Conservation (phyloP, 805 yeast genomes). For the Candida takata region DNA sequence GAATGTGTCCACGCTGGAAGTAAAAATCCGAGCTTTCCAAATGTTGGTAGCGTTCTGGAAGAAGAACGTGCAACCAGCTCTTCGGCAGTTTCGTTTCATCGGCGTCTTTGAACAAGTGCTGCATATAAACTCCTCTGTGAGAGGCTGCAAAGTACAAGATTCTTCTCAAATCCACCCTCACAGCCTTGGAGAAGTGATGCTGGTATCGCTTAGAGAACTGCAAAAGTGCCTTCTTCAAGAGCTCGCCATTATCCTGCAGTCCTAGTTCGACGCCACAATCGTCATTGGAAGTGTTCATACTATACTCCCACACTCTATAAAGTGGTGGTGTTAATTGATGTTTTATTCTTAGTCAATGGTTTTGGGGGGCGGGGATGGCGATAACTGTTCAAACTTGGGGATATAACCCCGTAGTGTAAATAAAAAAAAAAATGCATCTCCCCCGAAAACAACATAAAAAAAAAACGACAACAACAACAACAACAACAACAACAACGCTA, state of each 20-base stretch:
- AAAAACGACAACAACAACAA: too few relatives aligned
- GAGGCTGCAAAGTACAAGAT: constrained; percentile 39
- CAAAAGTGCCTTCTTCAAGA: constrained; percentile 28
- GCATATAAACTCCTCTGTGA: constrained; percentile 32
- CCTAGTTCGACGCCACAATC: too few relatives aligned
- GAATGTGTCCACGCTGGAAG: constrained; percentile 9
- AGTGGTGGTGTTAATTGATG: too few relatives aligned
- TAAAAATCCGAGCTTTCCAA: constrained; percentile 17
- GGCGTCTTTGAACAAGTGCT: constrained; percentile 31
- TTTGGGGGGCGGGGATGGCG: too few relatives aligned
- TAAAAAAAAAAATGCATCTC: too few relatives aligned
- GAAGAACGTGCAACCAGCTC: constrained; percentile 19
- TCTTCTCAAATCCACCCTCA: constrained; percentile 31
- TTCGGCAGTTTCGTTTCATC: constrained; percentile 17
- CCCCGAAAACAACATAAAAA: too few relatives aligned
- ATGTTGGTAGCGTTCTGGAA: constrained; percentile 20
- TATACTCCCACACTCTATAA: too few relatives aligned
- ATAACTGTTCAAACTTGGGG: too few relatives aligned
- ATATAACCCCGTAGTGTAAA: too few relatives aligned
- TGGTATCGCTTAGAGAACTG: constrained; percentile 31
- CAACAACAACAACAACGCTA: too few relatives aligned
- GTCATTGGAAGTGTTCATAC: too few relatives aligned
- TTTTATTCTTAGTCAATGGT: too few relatives aligned
- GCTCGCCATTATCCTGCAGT: constrained; percentile 12
- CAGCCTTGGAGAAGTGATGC: constrained; percentile 26